Evolutionary conservation across 148 eudicot species (phyloP).

Genomic region (Spergularia marina): DNA sequence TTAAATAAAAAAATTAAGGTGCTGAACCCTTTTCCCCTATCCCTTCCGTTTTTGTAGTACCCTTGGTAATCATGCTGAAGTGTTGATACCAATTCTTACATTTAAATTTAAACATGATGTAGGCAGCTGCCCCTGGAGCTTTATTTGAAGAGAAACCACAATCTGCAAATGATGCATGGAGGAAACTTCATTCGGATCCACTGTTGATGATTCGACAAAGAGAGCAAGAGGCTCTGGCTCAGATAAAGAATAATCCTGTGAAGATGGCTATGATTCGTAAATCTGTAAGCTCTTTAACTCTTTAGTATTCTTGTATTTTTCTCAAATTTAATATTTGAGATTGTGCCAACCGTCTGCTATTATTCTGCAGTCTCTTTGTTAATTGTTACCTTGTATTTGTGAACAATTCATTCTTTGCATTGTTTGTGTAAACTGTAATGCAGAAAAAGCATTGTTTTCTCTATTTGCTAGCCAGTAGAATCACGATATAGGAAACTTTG

Average conservation of each 20-base stretch:
- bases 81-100: constrained; percentile 13
- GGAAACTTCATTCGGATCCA: constrained; percentile 97
- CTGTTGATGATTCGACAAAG: constrained; percentile 85
- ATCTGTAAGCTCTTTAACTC: constrained; percentile 49
- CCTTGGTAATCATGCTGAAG: background rate
- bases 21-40: background rate
- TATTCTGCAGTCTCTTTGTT: background rate
- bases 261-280: constrained; percentile 97
- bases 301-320: background rate
- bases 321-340: constrained; percentile 3
- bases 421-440: background rate
- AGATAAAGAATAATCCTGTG: constrained; percentile 86
- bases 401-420: background rate
- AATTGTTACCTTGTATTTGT: background rate
- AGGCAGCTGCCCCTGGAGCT: constrained; percentile 71
- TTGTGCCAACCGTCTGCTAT: background rate
- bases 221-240: constrained; percentile 93
- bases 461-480: background rate
- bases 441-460: background rate
- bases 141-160: constrained; percentile 94
- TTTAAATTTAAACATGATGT: constrained; percentile 25
- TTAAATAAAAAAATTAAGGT: background rate
- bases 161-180: constrained; percentile 97
- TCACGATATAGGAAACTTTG: background rate
- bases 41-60: background rate